Evolutionary conservation across 2,329 filamentous ascomycete genomes (phyloP).

Genomic region (Fusarium sp.): DNA sequence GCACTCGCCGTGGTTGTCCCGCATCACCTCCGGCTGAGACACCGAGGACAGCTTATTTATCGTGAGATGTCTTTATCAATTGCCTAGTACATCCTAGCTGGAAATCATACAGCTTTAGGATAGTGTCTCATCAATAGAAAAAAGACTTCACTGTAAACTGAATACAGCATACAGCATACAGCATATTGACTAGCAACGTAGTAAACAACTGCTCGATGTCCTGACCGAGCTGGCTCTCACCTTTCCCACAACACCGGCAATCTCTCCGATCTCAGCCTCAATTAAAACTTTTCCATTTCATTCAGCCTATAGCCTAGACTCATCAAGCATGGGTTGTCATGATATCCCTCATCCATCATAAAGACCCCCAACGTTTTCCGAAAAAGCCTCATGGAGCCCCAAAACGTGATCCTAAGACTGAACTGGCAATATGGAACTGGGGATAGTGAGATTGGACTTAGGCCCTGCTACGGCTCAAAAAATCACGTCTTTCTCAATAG

Average conservation of each 20-base stretch:
- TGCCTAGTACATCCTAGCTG: background rate
- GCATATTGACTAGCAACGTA: background rate
- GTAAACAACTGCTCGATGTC: background rate
- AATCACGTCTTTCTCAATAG: background rate
- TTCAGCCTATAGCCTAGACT: background rate
- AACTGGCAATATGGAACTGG: too few relatives aligned
- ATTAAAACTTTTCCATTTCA: background rate
- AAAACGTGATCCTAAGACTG: background rate
- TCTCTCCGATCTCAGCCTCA: background rate
- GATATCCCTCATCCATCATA: background rate
- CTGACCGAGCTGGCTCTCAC: background rate
- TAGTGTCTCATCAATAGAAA: background rate
- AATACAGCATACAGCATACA: too few relatives aligned
- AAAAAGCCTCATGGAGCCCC: background rate
- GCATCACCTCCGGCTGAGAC: constrained; percentile 17
- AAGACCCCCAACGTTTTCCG: background rate
- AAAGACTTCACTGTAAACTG: background rate
- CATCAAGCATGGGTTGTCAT: background rate
- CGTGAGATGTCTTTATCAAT: background rate
- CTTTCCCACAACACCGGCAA: background rate
- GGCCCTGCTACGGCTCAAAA: fast-evolving
- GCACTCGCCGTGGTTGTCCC: constrained; percentile 19
- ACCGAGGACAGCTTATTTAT: background rate
- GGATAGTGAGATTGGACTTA: fast-evolving
- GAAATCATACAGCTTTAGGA: background rate